A percentile compares a stretch with the other conserved stretches of the same genome.
Evolutionary conservation across 2,329 filamentous ascomycete genomes (phyloP).

Genomic region (Tympanopsis confertula): DNA sequence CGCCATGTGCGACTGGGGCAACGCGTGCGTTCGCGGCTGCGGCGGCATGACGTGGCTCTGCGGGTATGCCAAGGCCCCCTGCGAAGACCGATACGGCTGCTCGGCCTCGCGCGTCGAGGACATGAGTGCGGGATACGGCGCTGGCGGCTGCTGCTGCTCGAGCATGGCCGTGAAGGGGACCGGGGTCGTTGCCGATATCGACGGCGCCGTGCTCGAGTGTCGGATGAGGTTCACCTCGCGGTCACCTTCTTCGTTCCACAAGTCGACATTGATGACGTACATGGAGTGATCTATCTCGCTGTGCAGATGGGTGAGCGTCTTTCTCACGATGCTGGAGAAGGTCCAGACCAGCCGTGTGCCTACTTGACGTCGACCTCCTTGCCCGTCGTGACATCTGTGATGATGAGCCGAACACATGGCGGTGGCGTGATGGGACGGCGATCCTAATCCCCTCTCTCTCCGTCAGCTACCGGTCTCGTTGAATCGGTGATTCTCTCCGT

Average conservation of each 20-base stretch:
- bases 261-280: slow-evolving; percentile 52
- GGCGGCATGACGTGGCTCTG: no score
- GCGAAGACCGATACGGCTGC: no score
- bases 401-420: slow-evolving; percentile 75
- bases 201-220: slow-evolving; percentile 41
- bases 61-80: no score
- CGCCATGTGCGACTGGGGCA: no score
- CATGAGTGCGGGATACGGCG: background rate
- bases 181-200: background rate
- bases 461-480: no score
- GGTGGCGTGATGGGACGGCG: slow-evolving; percentile 91
- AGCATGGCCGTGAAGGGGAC: background rate
- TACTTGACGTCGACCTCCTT: slow-evolving; percentile 79
- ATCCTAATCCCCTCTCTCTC: no score
- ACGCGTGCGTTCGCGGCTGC: no score
- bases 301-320: slow-evolving; percentile 43
- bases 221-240: slow-evolving; percentile 61
- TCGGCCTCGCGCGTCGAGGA: background rate
- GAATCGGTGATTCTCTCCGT: no score
- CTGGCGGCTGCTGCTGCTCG: background rate
- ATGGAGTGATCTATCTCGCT: slow-evolving; percentile 35
- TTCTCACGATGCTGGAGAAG: slow-evolving; percentile 56
- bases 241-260: slow-evolving; percentile 59
- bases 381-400: slow-evolving; percentile 62
- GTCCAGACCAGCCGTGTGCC: no score